Conservation (phyloP, 2,329 filamentous ascomycete species). For the Fusarium nygamai region DNA sequence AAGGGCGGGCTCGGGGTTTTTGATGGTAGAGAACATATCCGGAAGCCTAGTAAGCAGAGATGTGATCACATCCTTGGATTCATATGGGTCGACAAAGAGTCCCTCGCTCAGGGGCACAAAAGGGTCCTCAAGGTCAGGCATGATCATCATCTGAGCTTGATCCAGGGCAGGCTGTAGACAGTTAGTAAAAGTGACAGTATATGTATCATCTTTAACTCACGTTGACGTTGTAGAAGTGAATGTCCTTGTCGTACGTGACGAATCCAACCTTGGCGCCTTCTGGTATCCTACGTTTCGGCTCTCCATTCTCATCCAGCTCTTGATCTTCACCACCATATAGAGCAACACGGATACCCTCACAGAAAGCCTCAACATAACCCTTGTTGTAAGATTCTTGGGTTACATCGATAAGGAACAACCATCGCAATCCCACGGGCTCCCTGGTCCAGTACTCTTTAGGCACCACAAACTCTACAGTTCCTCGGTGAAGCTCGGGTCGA, state of each 20-base stretch:
- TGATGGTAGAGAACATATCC: slow-evolving; percentile 84
- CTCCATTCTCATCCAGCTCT: slow-evolving; percentile 60
- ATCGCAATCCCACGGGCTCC: slow-evolving; percentile 86
- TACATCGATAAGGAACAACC: slow-evolving; percentile 92
- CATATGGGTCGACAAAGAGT: slow-evolving; percentile 92
- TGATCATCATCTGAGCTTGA: slow-evolving; percentile 96
- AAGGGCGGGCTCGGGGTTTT: slow-evolving; percentile 90
- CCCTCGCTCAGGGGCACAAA: slow-evolving; percentile 93
- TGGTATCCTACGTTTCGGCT: slow-evolving; percentile 70
- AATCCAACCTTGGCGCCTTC: slow-evolving; percentile 89
- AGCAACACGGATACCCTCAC: slow-evolving; percentile 85
- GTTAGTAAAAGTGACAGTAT: slow-evolving; percentile 21
- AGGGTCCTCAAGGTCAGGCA: slow-evolving; percentile 96
- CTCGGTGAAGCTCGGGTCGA: slow-evolving; percentile 86
- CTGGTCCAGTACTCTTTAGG: slow-evolving; percentile 99
- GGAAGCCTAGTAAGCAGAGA: slow-evolving; percentile 87
- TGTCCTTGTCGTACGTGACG: slow-evolving; percentile 94
- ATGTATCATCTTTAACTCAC: slow-evolving; percentile 58
- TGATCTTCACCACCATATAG: slow-evolving; percentile 77
- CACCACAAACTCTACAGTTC: slow-evolving; percentile 95
- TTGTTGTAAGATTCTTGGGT: slow-evolving; percentile 91
- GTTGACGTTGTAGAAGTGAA: slow-evolving; percentile 97
- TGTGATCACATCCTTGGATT: slow-evolving; percentile 87
- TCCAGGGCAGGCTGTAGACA: slow-evolving; percentile 73
- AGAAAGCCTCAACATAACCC: slow-evolving; percentile 89